Evolutionary conservation across 345 rosid genomes (phyloP).

Genomic region (Pistacia integerrima): DNA sequence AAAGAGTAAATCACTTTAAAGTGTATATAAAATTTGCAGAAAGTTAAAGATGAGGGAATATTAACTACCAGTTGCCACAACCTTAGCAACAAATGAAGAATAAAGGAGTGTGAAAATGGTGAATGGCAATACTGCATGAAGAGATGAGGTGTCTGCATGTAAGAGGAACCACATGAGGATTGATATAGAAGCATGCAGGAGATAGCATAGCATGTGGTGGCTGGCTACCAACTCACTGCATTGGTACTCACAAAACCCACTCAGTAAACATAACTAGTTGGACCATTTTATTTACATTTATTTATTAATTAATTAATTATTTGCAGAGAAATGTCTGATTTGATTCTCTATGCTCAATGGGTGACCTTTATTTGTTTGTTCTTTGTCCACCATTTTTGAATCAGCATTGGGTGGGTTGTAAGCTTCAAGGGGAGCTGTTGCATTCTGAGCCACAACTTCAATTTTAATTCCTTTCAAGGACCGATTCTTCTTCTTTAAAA

Average conservation of each 20-base stretch:
- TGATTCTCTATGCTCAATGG: neutral
- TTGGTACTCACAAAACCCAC: conserved; percentile 13
- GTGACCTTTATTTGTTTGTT: neutral
- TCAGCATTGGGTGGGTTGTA: neutral
- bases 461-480: neutral
- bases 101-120: neutral
- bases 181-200: neutral
- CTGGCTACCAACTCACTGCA: conserved; percentile 2
- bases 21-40: too few relatives aligned
- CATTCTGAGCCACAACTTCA: conserved; percentile 7
- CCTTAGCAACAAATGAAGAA: too few relatives aligned
- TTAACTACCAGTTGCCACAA: too few relatives aligned
- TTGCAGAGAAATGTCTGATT: neutral
- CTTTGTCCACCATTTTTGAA: neutral
- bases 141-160: conserved; percentile 14
- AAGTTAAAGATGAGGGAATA: too few relatives aligned
- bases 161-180: neutral
- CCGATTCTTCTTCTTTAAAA: too few relatives aligned
- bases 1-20: too few relatives aligned
- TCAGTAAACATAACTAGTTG: neutral
- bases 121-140: conserved; percentile 10
- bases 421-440: neutral
- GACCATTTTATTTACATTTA: neutral
- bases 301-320: neutral
- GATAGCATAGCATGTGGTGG: conserved; percentile 3